A percentile compares a stretch with the other conserved stretches of the same genome.
Evolutionary conservation across 176 grass and related monocot species (phyloP).

Genomic region (Themeda triandra): DNA sequence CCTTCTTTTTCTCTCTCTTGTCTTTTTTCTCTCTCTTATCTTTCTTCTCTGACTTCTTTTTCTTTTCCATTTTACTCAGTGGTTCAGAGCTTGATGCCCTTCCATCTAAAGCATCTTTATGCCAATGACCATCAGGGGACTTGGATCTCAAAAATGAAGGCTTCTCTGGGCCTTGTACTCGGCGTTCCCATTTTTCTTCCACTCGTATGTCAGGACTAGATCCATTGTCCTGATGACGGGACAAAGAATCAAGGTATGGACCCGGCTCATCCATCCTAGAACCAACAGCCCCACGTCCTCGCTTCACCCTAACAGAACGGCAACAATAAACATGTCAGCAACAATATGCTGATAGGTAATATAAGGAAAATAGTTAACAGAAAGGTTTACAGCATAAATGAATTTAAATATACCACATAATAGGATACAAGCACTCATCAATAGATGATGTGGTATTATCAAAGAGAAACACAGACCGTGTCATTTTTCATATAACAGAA

Average conservation of each 20-base stretch:
- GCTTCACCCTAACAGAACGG: constrained; percentile 52
- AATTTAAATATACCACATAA: constrained; percentile 10
- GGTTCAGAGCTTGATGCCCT: constrained; percentile 18
- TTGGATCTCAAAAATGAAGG: constrained; percentile 52
- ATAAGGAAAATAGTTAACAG: background rate
- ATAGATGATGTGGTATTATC: background rate
- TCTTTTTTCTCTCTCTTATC: constrained; percentile 30
- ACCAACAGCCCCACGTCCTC: constrained; percentile 76
- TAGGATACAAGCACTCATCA: background rate
- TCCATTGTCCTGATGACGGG: constrained; percentile 9
- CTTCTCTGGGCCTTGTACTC: constrained; percentile 65
- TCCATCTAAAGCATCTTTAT: constrained; percentile 6
- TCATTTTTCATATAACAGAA: background rate
- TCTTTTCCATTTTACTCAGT: constrained; percentile 28
- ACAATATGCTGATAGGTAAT: background rate
- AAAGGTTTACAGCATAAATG: background rate
- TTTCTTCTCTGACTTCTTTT: constrained; percentile 25
- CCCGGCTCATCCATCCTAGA: constrained; percentile 95
- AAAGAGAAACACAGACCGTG: background rate
- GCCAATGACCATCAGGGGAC: constrained; percentile 22
- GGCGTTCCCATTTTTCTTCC: constrained; percentile 56
- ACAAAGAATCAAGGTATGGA: constrained; percentile 46
- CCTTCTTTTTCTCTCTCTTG: constrained; percentile 6
- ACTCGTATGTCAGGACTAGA: constrained; percentile 34
- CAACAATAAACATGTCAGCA: constrained; percentile 11